These are phyloP conservation scores for Neonectria sp. DNA, from an alignment of 2,329 filamentous ascomycete species.

Conservation along the genomic window DNA sequence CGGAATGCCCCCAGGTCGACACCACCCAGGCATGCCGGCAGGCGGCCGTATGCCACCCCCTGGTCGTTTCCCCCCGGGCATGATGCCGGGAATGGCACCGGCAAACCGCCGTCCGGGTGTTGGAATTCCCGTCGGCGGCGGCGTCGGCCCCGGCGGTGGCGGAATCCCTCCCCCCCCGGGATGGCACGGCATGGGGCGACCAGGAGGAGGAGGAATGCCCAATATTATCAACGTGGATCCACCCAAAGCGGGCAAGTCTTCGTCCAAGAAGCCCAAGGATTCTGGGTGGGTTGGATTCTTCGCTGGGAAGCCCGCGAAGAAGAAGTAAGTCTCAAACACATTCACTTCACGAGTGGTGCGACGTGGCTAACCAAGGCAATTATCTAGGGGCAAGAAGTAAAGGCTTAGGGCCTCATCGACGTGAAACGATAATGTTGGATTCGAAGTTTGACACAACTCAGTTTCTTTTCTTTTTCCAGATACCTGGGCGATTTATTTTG, in stretches of 20 bases:
- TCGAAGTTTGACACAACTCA: conserved; percentile 34
- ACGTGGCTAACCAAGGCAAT: conserved; percentile 21
- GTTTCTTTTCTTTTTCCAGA: conserved; percentile 44
- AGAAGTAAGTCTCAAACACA: conserved; percentile 47
- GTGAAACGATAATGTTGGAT: conserved; percentile 41
- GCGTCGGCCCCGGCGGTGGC: conserved; percentile 18
- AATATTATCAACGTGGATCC: conserved; percentile 44
- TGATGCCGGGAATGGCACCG: conserved; percentile 29
- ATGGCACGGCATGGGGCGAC: conserved; percentile 40
- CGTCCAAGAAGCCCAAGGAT: conserved; percentile 41
- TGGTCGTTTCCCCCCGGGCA: conserved; percentile 20
- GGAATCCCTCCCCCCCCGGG: conserved; percentile 40
- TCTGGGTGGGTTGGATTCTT: conserved; percentile 45
- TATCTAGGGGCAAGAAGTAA: conserved; percentile 45
- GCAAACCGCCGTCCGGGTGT: conserved; percentile 21
- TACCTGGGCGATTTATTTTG: conserved; percentile 41
- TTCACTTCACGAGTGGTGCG: not conserved
- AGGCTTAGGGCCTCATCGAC: conserved; percentile 13
- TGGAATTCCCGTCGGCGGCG: conserved; percentile 19
- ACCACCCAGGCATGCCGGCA: conserved; percentile 29
- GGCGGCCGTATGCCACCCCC: conserved; percentile 24
- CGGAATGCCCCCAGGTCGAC: conserved; percentile 34
- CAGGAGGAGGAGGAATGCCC: conserved; percentile 25
- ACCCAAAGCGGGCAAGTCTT: conserved; percentile 39
- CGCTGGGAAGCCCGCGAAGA: conserved; percentile 49